phyloP scores from a whole-genome alignment of 371 early-diverging fungal genomes.

The Mucor mucedo region DNA sequence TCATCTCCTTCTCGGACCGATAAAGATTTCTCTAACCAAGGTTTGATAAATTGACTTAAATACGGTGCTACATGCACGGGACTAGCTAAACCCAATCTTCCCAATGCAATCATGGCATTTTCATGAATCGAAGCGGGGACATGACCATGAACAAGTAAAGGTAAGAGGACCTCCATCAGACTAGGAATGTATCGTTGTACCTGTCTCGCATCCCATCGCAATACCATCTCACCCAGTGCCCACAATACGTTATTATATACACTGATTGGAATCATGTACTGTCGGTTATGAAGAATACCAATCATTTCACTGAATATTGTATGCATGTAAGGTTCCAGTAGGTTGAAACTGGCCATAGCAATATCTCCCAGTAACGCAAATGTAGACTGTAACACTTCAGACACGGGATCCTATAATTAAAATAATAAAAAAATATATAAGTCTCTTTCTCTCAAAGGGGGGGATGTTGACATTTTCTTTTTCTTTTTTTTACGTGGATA shows the following conservation, averaged over 20 bases:
- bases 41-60: constrained; percentile 64
- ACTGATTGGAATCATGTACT: constrained; percentile 45
- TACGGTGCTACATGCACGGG: constrained; percentile 74
- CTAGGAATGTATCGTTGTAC: constrained; percentile 3
- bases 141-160: constrained; percentile 63
- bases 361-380: constrained; percentile 95
- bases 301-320: constrained; percentile 49
- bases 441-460: neutral
- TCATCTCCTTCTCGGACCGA: constrained; percentile 83
- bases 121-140: constrained; percentile 72
- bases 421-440: neutral
- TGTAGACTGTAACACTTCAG: constrained; percentile 91
- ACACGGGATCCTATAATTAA: constrained; percentile 65
- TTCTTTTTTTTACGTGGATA: constrained; percentile 57
- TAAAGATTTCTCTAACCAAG: constrained; percentile 69
- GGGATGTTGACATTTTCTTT: neutral
- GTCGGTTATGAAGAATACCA: constrained; percentile 64
- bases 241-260: constrained; percentile 94
- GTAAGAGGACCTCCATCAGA: constrained; percentile 34
- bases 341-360: constrained; percentile 74
- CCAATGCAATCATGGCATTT: constrained; percentile 89
- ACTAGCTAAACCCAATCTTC: constrained; percentile 79
- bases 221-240: constrained; percentile 93
- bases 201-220: constrained; percentile 61
- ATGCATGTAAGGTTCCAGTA: constrained; percentile 19